Evolutionary conservation across 1,139 yeast genomes (phyloP), one percentile per base, ranked within the genome.

Genomic region (Groenewaldozyma auringiensis): DNA sequence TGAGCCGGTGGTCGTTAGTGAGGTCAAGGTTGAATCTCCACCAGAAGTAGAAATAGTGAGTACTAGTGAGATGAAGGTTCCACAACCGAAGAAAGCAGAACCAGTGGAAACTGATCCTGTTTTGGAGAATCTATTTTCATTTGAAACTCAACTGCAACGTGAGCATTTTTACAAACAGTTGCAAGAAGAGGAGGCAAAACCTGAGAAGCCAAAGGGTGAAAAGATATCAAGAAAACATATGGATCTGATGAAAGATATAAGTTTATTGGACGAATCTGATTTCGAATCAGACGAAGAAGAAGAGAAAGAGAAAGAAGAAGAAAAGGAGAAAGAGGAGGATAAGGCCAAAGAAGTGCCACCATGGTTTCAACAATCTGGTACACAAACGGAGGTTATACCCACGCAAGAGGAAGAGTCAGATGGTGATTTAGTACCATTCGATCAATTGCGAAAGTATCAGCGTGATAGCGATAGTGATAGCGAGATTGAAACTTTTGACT

Each of bases 131-230:
- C 47, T 62, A 25, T 47, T 51, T 27, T 57, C 58, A 6, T 60
- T 51, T 43, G 65, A 61, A 42, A 52, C 55, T 1, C 50, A 47
- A 25, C 44, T 60, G 2, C 55, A 57, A 38, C 53, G 66, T 16
- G 51, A 56, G 27, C 43, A 51, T 39, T 44, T 62, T 8, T 61
- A 59, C 42, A 53, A 53, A 22, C 43, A 49, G 14, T 22, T 20
- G 16, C 35, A 25, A 25, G 33, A 11, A 13, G 33, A 21, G 17
- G 9, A 13, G 17, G 27, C 14, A 18, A 40, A 21, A 16, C 6
- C 18, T 8, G 18, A 38, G n/a, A 3, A 16, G 16, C 22, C 21
- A 3, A 14, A 3, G 18, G n/a, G 4, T 3, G 29, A 40, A 20
- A 40, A 27, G 42, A 9, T 27, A 4, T 22, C 44, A 3, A 33